A percentile compares a stretch with the other conserved stretches of the same genome.
Conservation (phyloP, 2,329 filamentous ascomycete species). For the Ceratocystis papillata region DNA sequence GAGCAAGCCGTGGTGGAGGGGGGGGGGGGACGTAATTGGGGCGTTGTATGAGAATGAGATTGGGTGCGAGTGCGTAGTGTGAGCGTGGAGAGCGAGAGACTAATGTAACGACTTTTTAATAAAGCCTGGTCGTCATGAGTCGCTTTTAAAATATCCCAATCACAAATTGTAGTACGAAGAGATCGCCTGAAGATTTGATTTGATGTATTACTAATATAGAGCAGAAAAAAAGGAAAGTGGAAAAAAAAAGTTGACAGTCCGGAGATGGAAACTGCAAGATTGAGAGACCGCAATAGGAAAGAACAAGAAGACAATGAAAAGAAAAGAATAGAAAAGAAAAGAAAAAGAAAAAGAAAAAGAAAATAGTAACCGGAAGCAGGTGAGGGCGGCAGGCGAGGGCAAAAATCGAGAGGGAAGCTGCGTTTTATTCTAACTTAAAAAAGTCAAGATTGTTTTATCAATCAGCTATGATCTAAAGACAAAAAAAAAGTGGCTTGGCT, state of each 20-base stretch:
- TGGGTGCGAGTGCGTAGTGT: background rate
- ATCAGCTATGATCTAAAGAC: conserved; percentile 3
- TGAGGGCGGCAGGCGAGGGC: background rate
- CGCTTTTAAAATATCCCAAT: background rate
- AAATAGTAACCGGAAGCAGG: background rate
- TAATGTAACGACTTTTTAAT: background rate
- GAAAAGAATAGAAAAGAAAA: background rate
- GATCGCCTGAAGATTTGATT: background rate
- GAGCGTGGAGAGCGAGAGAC: background rate
- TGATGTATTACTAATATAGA: conserved; percentile 12
- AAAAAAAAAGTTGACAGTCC: background rate
- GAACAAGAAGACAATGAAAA: background rate
- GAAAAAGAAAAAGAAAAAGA: background rate
- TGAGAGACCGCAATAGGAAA: background rate
- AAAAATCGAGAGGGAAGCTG: background rate
- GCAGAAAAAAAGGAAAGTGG: background rate
- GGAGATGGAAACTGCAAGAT: background rate
- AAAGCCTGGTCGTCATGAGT: background rate
- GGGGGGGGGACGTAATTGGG: background rate
- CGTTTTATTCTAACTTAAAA: background rate
- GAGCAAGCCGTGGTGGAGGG: background rate
- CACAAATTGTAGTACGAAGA: background rate
- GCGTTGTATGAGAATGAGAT: background rate
- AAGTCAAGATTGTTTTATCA: background rate
- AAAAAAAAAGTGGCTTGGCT: background rate